Base-by-base conservation (phyloP, 495 filamentous ascomycete species). In the Cetradonia linearis region DNA sequence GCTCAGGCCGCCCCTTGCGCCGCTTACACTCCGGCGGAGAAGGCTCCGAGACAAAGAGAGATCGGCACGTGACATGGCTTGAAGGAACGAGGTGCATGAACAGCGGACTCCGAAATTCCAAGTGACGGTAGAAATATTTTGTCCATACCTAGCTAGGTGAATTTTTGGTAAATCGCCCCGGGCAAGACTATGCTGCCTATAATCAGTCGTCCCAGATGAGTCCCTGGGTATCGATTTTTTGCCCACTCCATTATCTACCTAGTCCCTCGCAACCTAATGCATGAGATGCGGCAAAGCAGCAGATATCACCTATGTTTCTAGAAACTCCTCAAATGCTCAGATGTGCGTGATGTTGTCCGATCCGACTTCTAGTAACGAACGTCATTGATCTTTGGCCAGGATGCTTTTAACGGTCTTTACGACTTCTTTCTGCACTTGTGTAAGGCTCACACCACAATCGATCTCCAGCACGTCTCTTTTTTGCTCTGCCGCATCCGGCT, bases 381-480 rank as follows among this genome's bases (percentile, higher is more conserved):
- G 38, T 67, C 55, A 67, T 55, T 62, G 54, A 38, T 68, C 67
- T 28, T 70, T 61, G 16, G 59, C 67, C 27, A 71, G 25, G 13
- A 63, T 61, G 23, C 66, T 62, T 34, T 59, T 49, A 2, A 68
- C 64, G 7, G 63, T 69, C 44, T 67, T 62, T 23, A 86, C 85
- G 63, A 79, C 76, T 44, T 78, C 71, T 20, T 74, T 73, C 74
- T 87, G 79, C 37, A 97, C 89, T 50, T 83, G 77, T 27, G 80
- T 81, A 60, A 79, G 70, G 13, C 81, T 71, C 1, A 77, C 82
- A 63, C 80, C 80, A 42, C 93, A 91, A 73, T 96, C 87, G 48
- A 98, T 78, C 50, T 80, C 83, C 54, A 95, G 78, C 60, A 91
- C 88, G 73, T 98, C 93, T 61, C 64, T 60, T 40, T 65, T 48